phyloP scores from a whole-genome alignment of 352 stramenopile species.

The Phytophthora foliorum region DNA sequence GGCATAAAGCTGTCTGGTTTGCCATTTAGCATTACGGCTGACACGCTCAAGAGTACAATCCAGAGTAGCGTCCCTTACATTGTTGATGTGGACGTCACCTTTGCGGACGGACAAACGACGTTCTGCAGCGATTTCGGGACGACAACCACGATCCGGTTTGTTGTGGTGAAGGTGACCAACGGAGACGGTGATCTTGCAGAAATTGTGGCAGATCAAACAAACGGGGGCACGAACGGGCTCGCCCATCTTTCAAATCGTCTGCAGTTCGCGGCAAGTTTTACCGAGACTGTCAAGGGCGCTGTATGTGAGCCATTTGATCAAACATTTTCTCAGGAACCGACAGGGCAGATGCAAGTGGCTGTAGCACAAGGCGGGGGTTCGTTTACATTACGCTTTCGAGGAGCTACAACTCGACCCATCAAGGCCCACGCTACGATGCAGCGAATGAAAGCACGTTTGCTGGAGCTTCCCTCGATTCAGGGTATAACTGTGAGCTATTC shows the following conservation, averaged over 20 bases:
- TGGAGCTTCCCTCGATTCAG: constrained; percentile 60
- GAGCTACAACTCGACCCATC: constrained; percentile 72
- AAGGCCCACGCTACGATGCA: constrained; percentile 47
- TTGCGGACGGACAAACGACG: constrained; percentile 30
- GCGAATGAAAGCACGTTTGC: constrained; percentile 47
- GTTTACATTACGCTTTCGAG: constrained; percentile 73
- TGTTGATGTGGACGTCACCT: constrained; percentile 71
- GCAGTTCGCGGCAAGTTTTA: constrained; percentile 61
- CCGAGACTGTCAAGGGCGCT: constrained; percentile 58
- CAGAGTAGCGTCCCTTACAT: constrained; percentile 62
- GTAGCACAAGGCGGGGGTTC: constrained; percentile 56
- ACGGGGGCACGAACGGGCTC: constrained; percentile 58
- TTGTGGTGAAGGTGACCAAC: constrained; percentile 55
- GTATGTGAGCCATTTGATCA: constrained; percentile 66
- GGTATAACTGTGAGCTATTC: constrained; percentile 65
- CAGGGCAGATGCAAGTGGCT: constrained; percentile 51
- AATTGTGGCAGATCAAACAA: constrained; percentile 61
- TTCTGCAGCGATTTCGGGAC: constrained; percentile 67
- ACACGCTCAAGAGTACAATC: constrained; percentile 51
- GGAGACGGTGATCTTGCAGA: constrained; percentile 68
- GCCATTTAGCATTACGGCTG: constrained; percentile 52
- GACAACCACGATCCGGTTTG: constrained; percentile 69
- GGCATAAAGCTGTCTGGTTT: constrained; percentile 52
- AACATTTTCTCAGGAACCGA: constrained; percentile 49
- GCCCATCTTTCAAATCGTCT: constrained; percentile 72